Conservation (phyloP, 1,284 basidiomycete genomes). For the Ganoderma sinense region DNA sequence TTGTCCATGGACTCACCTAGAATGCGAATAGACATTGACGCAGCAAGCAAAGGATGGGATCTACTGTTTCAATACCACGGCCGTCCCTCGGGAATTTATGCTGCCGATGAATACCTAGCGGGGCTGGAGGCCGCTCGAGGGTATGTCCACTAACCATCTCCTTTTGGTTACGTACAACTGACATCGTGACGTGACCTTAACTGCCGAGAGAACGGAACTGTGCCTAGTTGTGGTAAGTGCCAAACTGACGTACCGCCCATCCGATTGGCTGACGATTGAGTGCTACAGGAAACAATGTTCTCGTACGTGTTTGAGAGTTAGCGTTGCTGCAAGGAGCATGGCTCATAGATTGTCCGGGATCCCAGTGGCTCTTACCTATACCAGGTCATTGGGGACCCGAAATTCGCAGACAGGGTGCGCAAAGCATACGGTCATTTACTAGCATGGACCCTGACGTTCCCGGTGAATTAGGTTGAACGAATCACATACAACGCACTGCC, state of each 20-base stretch:
- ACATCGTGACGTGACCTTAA: not conserved
- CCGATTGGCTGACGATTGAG: not conserved
- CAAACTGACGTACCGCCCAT: not conserved
- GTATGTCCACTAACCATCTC: slow-evolving; percentile 40
- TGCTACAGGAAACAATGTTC: slow-evolving; percentile 63
- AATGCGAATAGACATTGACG: slow-evolving; percentile 51
- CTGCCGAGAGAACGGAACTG: slow-evolving; percentile 52
- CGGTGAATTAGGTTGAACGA: slow-evolving; percentile 53
- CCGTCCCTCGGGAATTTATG: slow-evolving; percentile 64
- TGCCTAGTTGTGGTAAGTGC: slow-evolving; percentile 62
- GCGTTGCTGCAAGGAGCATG: not conserved
- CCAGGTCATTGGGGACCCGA: slow-evolving; percentile 63
- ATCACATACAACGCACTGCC: slow-evolving; percentile 68
- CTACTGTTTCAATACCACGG: slow-evolving; percentile 67
- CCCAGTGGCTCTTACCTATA: slow-evolving; percentile 61
- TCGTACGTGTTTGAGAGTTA: slow-evolving; percentile 48
- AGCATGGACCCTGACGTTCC: slow-evolving; percentile 2
- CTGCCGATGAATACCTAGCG: slow-evolving; percentile 66
- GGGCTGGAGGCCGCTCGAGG: slow-evolving; percentile 60
- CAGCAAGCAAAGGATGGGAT: slow-evolving; percentile 62
- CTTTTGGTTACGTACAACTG: not conserved
- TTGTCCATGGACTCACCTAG: slow-evolving; percentile 5
- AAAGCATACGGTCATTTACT: not conserved
- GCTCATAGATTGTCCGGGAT: not conserved
- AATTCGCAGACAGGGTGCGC: slow-evolving; percentile 59